A percentile compares a stretch with the other conserved stretches of the same genome.
phyloP scores from a whole-genome alignment of 441 rosid genomes.

The Erodium trifolium region DNA sequence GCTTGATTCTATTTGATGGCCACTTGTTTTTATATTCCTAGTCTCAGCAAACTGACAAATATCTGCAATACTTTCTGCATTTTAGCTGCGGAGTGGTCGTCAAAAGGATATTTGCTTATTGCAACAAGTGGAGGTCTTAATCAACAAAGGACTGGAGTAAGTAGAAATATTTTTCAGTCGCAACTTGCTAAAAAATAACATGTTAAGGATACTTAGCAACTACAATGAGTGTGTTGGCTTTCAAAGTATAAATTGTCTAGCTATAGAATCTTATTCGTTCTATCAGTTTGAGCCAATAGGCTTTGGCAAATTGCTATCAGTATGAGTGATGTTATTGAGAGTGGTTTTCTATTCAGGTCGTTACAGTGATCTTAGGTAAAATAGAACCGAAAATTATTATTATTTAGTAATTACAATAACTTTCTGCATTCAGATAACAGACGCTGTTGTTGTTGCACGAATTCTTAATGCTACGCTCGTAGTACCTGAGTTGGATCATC shows the following conservation, averaged over 20 bases:
- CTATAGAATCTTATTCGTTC: neutral
- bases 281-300: slow-evolving; percentile 8
- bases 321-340: slow-evolving; percentile 10
- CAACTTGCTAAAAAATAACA: neutral
- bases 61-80: slow-evolving; percentile 10
- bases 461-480: slow-evolving; percentile 93
- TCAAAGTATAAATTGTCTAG: neutral
- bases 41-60: neutral
- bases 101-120: slow-evolving; percentile 92
- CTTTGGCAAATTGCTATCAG: slow-evolving; percentile 9
- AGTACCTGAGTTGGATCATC: slow-evolving; percentile 92
- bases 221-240: neutral
- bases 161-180: slow-evolving; percentile 22
- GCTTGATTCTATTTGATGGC: neutral
- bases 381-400: slow-evolving; percentile 10
- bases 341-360: slow-evolving; percentile 6
- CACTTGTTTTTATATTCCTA: neutral
- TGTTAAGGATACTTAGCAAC: neutral
- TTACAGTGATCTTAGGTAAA: neutral
- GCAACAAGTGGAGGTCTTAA: slow-evolving; percentile 96
- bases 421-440: slow-evolving; percentile 59
- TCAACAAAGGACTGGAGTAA: slow-evolving; percentile 98
- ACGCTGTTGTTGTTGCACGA: slow-evolving; percentile 92
- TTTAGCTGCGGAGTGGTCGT: slow-evolving; percentile 56
- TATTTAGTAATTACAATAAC: slow-evolving; percentile 13